These are phyloP conservation scores for Scleromitrula shiraiana DNA, from an alignment of 2,329 filamentous ascomycete species.

Conservation along the genomic window DNA sequence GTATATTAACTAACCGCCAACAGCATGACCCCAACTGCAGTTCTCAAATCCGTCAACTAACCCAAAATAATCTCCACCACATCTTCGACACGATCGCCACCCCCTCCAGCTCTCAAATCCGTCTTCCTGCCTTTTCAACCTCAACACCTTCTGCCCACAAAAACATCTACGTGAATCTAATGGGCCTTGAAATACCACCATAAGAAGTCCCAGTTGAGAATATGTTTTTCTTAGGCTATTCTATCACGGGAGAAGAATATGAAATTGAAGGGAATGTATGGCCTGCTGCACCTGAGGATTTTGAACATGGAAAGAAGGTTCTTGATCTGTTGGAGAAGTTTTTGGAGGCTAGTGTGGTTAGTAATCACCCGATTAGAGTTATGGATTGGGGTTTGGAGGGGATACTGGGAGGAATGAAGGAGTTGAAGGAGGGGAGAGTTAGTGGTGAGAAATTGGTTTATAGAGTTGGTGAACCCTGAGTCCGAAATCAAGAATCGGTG, in stretches of 20 bases:
- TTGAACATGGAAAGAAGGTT: neutral
- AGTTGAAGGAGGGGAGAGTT: neutral
- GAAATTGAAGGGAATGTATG: neutral
- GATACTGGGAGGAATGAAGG: neutral
- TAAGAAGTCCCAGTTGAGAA: neutral
- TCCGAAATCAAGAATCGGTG: no score
- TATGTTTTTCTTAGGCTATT: neutral
- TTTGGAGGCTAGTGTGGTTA: neutral
- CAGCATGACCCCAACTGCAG: constrained; percentile 32
- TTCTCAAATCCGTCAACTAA: constrained; percentile 36
- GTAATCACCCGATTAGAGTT: neutral
- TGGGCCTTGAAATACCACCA: neutral
- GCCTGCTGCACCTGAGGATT: neutral
- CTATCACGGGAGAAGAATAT: neutral
- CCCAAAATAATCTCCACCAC: constrained; percentile 36
- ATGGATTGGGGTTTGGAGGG: neutral
- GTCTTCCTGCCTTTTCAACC: constrained; percentile 1
- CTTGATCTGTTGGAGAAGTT: neutral
- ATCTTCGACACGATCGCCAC: constrained; percentile 39
- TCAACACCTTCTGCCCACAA: no score
- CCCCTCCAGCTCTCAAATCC: neutral
- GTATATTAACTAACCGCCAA: neutral
- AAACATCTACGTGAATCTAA: neutral
- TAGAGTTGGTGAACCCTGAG: neutral
- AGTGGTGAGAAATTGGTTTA: neutral